Percentiles rank a stretch among this genome's conserved stretches.
These are phyloP conservation scores for Crataegus laevigata DNA, from an alignment of 306 rosid genomes.

Conservation along the genomic window DNA sequence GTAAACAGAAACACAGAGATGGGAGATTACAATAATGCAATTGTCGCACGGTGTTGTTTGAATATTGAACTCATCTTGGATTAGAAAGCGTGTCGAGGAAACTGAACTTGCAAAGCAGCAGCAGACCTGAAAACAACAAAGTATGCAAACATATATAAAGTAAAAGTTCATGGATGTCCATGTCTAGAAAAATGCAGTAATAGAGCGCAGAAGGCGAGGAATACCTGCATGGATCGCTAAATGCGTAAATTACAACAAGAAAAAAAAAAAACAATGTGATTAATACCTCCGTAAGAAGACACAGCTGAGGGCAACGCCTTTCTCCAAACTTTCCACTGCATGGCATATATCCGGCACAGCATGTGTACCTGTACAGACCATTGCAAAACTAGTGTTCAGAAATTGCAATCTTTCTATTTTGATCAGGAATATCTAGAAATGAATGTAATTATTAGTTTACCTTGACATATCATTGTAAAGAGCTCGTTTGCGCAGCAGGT, in stretches of 20 bases:
- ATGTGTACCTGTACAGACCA: constrained; percentile 41
- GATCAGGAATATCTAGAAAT: not conserved
- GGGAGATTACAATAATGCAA: constrained; percentile 53
- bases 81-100: constrained; percentile 71
- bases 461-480: constrained; percentile 63
- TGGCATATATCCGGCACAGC: constrained; percentile 84
- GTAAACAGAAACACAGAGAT: not conserved
- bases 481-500: constrained; percentile 55
- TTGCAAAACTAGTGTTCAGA: not conserved
- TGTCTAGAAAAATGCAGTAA: not conserved
- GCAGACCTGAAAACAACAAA: constrained; percentile 44
- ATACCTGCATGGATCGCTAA: not conserved
- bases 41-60: constrained; percentile 67
- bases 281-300: constrained; percentile 60
- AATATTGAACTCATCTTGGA: constrained; percentile 81
- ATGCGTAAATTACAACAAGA: not conserved
- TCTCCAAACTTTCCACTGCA: constrained; percentile 74
- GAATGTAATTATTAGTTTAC: constrained; percentile 25
- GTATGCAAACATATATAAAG: not conserved
- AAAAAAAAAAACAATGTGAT: not conserved
- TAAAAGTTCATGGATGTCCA: not conserved
- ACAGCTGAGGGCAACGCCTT: constrained; percentile 48
- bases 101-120: constrained; percentile 61
- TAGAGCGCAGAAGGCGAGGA: not conserved
- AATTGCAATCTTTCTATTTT: not conserved